Evolutionary conservation across 768 basidiomycete species (phyloP), one percentile per base, ranked within the genome.

Genomic region (Rhodotorula taiwanensis): DNA sequence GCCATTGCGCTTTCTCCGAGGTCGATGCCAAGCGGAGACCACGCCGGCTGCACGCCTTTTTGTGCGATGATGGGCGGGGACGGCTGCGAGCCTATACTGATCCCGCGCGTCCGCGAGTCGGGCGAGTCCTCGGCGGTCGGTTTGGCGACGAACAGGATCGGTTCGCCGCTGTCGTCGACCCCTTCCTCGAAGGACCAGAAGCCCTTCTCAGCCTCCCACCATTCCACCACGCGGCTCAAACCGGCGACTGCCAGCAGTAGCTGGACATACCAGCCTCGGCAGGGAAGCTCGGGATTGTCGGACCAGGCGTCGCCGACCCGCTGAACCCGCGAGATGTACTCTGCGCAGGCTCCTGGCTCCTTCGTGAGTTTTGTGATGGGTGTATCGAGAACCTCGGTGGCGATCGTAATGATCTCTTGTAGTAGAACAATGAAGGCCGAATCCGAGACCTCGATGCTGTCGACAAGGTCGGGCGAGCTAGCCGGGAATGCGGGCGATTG

Each of bases 211-310:
- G 95, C 95, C 76, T 95, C 93, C 71, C 71, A 72, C 94, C 95
- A 99, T 74, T 97, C 95, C 67, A 97, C 87, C 33, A 98, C 95
- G 61, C 94, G 87, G 76, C 87, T 89, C 67, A 99, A 84, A 72
- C 89, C 91, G 36, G 95, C 95, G 52, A 98, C 86, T 27, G 95
- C 94, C 52, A 97, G 84, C 8, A 98, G 81, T 31, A 97, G 86
- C 74, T 94, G 92, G 55, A 97, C 92, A 77, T 97, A 98, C 95
- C 94, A 99, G 62, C 88, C 90, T 60, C 94, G 82, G 30, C 95
- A 93, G 70, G 92, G 90, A 88, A 93, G 97, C 75, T 97, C 92
- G 27, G 92, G 89, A 77, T 97, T 89, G 54, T 94, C 90, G 70
- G 97, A 93, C 95, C 95, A 98, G 10, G 86, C 86, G 74, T 85